Base-by-base conservation (phyloP, 805 yeast species). In the Saccharomycopsis olivae region DNA sequence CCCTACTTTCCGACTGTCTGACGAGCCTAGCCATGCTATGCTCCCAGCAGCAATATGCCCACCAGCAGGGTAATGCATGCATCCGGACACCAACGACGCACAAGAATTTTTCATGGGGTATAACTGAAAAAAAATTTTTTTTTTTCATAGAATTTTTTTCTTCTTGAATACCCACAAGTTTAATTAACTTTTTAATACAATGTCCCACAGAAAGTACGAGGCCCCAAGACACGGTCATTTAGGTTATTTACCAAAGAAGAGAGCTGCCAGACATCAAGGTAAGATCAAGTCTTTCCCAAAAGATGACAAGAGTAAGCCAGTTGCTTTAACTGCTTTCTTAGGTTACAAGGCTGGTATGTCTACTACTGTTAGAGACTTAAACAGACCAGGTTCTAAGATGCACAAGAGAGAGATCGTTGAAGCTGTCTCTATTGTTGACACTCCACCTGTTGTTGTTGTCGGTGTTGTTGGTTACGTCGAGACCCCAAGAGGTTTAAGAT, bases 321-420 rank as follows among this genome's bases (percentile, higher is more conserved):
- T 88, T 60, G 94, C 94, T 68, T 76, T 92, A 71, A 92, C 99
- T 59, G 96, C 99, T 58, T 92, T 89, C 94, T 80, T 92, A 61
- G 99, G 98, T 75, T 92, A 92, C 96, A 76, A 76, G 80, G 98
- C 98, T 59, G 99, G 99, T 86, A 92, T 92, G 98, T 80, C 98
- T 73, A 92, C 98, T 73, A 86, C 87, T 61, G 98, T 92, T 65
- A 88, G 98, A 78, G 98, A 92, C 75, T 82, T 92, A 67, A 96
- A 92, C 89, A 84, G 97, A 76, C 98, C 98, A 74, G 98, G 98
- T 69, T 92, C 98, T 67, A 92, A 92, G 80, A 87, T 89, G 96
- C 96, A 92, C 95, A 92, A 92, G 94, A 94, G 97, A 74, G 98
- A 92, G 78, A 79, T 92, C 59, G 98, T 92, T 55, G 98, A 92